Evolutionary conservation across 1,139 yeast species (phyloP), one percentile per base, ranked within the genome.

Genomic region (Hansenula lynferdii): DNA sequence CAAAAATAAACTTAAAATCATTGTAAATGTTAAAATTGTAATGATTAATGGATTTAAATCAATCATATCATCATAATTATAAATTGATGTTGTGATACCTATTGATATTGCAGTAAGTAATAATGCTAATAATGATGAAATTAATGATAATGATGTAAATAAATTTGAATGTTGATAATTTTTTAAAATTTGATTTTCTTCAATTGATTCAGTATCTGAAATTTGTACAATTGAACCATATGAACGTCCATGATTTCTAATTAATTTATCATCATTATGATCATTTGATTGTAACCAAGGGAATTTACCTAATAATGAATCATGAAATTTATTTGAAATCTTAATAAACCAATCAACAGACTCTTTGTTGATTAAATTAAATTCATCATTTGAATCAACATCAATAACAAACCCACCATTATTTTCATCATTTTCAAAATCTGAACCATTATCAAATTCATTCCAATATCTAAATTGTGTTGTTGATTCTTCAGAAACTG

Each of bases 361-460:
- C 12, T 52, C 58, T 14, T 51, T 58, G 12, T 64, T 58, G 40
- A 64, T 59, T 31, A 57, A 57, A 37, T 34, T 46, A 21, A 28
- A 53, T 34, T 55, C 63, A 15, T 56, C 63, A 23, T 53, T 61
- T 2, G 58, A 50, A 33, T 55, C 59, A 30, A 62, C 56, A 14
- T 47, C 48, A 11, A 58, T 55, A 52, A 62, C 61, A 16, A 60
- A 61, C 1, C 53, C 58, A 16, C 49, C 53, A 9, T n/a, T n/a
- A n/a, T n/a, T n/a, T n/a, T 47, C 55, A 6, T 48, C 55, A 5
- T 60, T 63, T 17, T 56, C 65, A 23, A 64, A 70, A 21, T 72
- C 78, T 27, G 76, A 79, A 1, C 79, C 82, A 49, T 80, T 73
- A 51, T 80, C 87, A 54, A 80, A 80, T 57, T 80, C 87, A 53